Percentiles rank a stretch among this genome's conserved stretches.
These are phyloP conservation scores for Jimgerdemannia flammicorona DNA, from an alignment of 192 early-diverging fungal species.

Conservation along the genomic window DNA sequence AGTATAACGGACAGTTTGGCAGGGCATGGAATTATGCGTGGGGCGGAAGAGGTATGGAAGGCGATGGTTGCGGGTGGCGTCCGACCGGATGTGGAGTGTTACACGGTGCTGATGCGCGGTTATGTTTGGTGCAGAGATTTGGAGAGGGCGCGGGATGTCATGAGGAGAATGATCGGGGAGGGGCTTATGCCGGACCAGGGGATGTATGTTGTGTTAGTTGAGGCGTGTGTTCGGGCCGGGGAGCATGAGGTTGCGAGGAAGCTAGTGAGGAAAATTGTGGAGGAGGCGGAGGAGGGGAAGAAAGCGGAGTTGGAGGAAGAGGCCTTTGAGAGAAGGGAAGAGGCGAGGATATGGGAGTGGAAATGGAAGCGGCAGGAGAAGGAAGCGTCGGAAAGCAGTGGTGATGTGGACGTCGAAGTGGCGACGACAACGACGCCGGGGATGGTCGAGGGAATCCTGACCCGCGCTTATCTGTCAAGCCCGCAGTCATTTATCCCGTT, in stretches of 20 bases:
- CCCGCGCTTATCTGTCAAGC: not conserved
- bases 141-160: slow-evolving; percentile 31
- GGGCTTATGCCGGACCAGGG: slow-evolving; percentile 37
- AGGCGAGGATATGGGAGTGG: not conserved
- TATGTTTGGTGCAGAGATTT: slow-evolving; percentile 31
- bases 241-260: slow-evolving; percentile 26
- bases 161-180: slow-evolving; percentile 36
- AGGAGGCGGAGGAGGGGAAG: slow-evolving; percentile 1
- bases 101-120: slow-evolving; percentile 47
- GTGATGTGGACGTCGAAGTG: not conserved
- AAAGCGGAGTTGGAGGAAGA: not conserved
- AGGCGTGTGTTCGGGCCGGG: slow-evolving; percentile 33
- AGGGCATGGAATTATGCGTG: slow-evolving; percentile 27
- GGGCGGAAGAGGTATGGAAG: slow-evolving; percentile 30
- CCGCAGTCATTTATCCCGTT: not conserved
- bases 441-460: slow-evolving; percentile 21
- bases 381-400: not conserved
- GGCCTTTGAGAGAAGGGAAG: not conserved
- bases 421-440: slow-evolving; percentile 3
- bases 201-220: slow-evolving; percentile 37
- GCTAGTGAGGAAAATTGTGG: not conserved
- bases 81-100: slow-evolving; percentile 33
- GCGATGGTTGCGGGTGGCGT: slow-evolving; percentile 39
- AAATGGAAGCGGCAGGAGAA: not conserved
- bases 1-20: slow-evolving; percentile 40